phyloP scores from a whole-genome alignment of 2,329 filamentous ascomycete genomes.

The Reticulascus tulasneorum region DNA sequence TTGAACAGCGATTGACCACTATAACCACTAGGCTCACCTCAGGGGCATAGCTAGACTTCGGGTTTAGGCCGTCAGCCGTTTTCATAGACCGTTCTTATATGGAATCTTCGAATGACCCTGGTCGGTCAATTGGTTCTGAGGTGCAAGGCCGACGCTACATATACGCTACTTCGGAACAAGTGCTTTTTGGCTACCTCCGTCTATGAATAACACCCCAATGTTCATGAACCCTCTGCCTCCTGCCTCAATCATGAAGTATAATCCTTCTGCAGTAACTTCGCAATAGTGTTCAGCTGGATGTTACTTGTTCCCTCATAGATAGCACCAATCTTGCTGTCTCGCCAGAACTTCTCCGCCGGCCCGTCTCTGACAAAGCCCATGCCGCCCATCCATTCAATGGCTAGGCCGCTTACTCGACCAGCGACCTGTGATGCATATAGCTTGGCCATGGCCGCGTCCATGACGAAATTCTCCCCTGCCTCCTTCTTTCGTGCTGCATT shows the following conservation, averaged over 20 bases:
- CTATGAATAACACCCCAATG: constrained; percentile 2
- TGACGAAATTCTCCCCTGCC: constrained; percentile 89
- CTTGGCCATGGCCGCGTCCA: constrained; percentile 97
- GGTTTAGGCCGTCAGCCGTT: no score
- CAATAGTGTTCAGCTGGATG: constrained; percentile 65
- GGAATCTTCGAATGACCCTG: no score
- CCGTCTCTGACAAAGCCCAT: constrained; percentile 98
- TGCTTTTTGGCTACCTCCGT: constrained; percentile 12
- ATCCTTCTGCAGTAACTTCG: constrained; percentile 59
- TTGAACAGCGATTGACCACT: no score
- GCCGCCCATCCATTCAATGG: constrained; percentile 98
- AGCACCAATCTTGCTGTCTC: constrained; percentile 97
- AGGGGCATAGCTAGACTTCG: no score
- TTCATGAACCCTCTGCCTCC: background rate
- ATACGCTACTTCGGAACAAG: no score
- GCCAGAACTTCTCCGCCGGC: constrained; percentile 94
- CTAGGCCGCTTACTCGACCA: constrained; percentile 75
- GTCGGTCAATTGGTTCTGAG: no score
- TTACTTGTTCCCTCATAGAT: constrained; percentile 93
- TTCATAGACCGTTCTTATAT: no score
- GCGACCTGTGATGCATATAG: constrained; percentile 92
- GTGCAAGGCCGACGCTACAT: no score
- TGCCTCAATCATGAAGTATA: constrained; percentile 40
- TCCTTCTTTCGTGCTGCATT: constrained; percentile 98
- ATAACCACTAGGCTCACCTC: no score